Evolutionary conservation across 352 stramenopile species (phyloP).

Genomic region (Phytophthora constricta): DNA sequence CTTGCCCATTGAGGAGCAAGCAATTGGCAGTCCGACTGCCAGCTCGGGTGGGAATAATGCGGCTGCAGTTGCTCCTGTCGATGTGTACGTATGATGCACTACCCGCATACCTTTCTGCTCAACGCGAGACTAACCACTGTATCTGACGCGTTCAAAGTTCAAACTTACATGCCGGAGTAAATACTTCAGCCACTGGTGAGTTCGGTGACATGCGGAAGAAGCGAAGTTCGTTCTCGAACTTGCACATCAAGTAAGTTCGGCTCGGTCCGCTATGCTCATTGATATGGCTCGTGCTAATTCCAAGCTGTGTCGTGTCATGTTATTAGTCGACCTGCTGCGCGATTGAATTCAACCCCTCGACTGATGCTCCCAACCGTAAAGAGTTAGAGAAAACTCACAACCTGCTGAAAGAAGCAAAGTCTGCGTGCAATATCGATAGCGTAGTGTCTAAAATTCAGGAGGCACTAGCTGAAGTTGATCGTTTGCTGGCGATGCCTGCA

Average conservation of each 20-base stretch:
- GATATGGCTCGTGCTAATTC: background rate
- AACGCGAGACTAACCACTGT: background rate
- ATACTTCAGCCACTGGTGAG: constrained; percentile 12
- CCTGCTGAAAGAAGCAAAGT: constrained; percentile 60
- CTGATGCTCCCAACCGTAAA: constrained; percentile 43
- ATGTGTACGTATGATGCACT: constrained; percentile 32
- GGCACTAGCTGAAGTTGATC: constrained; percentile 55
- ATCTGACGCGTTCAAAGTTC: constrained; percentile 15
- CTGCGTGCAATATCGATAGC: constrained; percentile 44
- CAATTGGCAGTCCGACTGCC: constrained; percentile 13
- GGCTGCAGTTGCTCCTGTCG: constrained; percentile 37
- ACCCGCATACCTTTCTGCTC: background rate
- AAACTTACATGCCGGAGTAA: constrained; percentile 5
- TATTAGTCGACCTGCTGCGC: constrained; percentile 38
- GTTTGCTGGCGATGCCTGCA: constrained; percentile 25
- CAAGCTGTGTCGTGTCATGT: constrained; percentile 14
- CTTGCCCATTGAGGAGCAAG: constrained; percentile 66
- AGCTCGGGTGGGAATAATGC: constrained; percentile 13
- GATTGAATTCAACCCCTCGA: constrained; percentile 25
- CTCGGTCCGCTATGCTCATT: background rate
- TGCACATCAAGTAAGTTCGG: constrained; percentile 59
- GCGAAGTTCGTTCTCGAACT: constrained; percentile 57
- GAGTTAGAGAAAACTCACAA: constrained; percentile 63
- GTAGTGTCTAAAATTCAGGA: constrained; percentile 55
- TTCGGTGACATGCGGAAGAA: constrained; percentile 30